phyloP scores from a whole-genome alignment of 1,284 basidiomycete species.

The Coriolopsis trogii region DNA sequence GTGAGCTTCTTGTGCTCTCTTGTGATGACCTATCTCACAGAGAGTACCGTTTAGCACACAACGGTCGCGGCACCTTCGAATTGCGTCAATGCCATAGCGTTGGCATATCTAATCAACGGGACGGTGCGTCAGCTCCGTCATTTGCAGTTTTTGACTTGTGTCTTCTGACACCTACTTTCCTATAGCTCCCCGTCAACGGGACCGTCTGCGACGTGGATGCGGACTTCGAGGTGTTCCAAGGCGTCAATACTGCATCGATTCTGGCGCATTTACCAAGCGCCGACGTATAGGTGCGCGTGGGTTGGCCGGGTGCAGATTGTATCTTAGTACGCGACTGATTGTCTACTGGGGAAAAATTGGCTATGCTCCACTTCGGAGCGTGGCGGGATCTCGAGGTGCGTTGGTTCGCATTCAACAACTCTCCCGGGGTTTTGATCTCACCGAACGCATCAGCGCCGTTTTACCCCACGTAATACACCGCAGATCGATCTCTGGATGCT shows the following conservation, averaged over 20 bases:
- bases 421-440: too few relatives aligned
- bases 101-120: background rate
- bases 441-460: too few relatives aligned
- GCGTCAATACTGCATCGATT: conserved; percentile 5
- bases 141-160: background rate
- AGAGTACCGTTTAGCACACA: background rate
- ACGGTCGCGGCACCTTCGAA: background rate
- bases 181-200: conserved; percentile 1
- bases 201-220: conserved; percentile 9
- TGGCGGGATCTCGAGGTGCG: too few relatives aligned
- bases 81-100: background rate
- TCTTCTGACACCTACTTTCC: background rate
- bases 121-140: background rate
- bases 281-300: too few relatives aligned
- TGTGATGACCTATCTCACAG: background rate
- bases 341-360: too few relatives aligned
- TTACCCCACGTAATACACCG: too few relatives aligned
- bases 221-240: conserved; percentile 7
- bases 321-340: too few relatives aligned
- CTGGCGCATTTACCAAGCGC: too few relatives aligned
- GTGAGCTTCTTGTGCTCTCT: conserved; percentile 5
- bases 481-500: too few relatives aligned
- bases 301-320: too few relatives aligned
- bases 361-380: too few relatives aligned
- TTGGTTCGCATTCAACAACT: too few relatives aligned